Conservation (phyloP, 73 alveolate genomes). For the Symbiodinium pilosum region DNA sequence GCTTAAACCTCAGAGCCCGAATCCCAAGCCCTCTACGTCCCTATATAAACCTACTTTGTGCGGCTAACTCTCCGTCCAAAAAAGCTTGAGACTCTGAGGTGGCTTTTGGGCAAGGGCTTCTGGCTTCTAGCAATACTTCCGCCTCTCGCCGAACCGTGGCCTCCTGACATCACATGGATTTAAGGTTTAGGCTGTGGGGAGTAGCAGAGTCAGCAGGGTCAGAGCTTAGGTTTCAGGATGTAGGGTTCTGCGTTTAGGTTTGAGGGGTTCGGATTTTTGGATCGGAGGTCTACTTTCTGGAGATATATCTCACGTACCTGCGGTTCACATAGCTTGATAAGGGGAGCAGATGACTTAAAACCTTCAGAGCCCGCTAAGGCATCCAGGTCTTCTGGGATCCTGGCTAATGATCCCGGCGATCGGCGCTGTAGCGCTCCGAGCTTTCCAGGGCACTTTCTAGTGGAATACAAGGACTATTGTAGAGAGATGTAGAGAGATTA, state of each 20-base stretch:
- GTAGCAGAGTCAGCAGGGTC: no score
- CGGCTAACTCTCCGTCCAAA: not conserved
- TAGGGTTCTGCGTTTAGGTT: not conserved
- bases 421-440: no score
- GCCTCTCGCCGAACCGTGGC: constrained; percentile 92
- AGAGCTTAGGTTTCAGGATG: no score
- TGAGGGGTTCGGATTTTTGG: no score
- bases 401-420: constrained; percentile 91
- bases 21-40: not conserved
- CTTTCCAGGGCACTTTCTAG: no score
- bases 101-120: constrained; percentile 48
- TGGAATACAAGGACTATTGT: no score
- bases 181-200: no score
- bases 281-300: not conserved
- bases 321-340: not conserved
- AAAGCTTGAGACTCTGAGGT: constrained; percentile 56
- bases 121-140: constrained; percentile 71
- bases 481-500: no score
- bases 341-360: no score
- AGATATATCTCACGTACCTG: not conserved
- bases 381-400: constrained; percentile 9
- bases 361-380: not conserved
- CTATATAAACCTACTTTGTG: not conserved
- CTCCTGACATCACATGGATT: no score
- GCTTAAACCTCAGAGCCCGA: not conserved